Base-by-base conservation (phyloP, 148 eudicot genomes). In the Suaeda aralocaspica region DNA sequence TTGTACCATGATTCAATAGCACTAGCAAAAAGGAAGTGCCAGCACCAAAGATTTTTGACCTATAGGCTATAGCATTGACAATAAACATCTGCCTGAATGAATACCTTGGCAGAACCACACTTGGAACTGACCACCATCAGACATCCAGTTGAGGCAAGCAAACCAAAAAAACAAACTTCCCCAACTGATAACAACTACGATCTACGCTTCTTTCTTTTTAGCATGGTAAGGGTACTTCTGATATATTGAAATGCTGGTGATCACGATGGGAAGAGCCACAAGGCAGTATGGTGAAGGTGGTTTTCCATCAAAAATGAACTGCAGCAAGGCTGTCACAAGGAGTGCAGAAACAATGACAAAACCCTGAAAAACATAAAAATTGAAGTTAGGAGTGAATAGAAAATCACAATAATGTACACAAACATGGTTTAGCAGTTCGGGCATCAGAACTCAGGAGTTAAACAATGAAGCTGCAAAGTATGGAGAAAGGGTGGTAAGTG, bases 301-400 rank as follows among this genome's bases (percentile, higher is more conserved):
- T 75, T 82, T 91, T 25, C 98, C 96, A 24, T 91, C 98, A 72
- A 94, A 87, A 74, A 91, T 66, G 67, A 82, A 89, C 64, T 94
- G 98, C 78, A 94, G 76, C 84, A 94, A 82, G 31, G 98, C 98
- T 9, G 98, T 91, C 66, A 91, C 97, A 12, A 94, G 82, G 63
- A 94, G 97, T 16, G 98, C 97, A 57, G 97, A 94, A 68, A 94
- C 98, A 78, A 91, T 94, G 59, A 94, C 92, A 77, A 94, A 94
- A 24, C 97, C 98, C 98, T 94, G 89, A 86, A 87, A 66, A 28
- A 62, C 30, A 59, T 56, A 67, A 51, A 62, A 51, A 36, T 39
- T 21, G 21, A 24, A 30, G 15, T 11, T 21, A 28, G 26, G 15
- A 8, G 26, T 24, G 12, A 22, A 30, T 72, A 59, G 61, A 49